Conservation (phyloP, 164 flowering plant genomes). For the Chloranthus sessilifolius region DNA sequence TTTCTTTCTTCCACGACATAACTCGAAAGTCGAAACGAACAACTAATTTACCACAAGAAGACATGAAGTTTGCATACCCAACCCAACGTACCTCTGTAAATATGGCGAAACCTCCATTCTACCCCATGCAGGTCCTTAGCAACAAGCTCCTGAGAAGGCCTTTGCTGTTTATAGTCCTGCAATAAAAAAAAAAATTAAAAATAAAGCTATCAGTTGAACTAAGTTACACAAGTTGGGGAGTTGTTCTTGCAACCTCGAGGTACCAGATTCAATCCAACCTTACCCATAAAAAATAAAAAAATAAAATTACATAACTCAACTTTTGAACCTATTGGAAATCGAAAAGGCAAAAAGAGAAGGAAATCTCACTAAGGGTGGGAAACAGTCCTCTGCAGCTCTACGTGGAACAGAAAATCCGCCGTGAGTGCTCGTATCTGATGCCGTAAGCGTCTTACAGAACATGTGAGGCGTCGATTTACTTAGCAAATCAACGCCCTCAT, state of each 20-base stretch:
- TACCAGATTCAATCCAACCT: neutral
- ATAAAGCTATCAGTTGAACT: neutral
- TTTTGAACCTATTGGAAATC: neutral
- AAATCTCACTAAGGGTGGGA: slow-evolving; percentile 68
- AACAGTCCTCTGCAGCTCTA: slow-evolving; percentile 97
- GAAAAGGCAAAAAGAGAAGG: neutral
- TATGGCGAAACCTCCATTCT: slow-evolving; percentile 96
- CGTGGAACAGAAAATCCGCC: slow-evolving; percentile 99
- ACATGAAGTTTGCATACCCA: too few species aligned
- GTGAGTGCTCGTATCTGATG: slow-evolving; percentile 97
- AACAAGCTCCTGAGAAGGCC: slow-evolving; percentile 91
- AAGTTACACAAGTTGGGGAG: neutral
- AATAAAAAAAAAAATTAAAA: neutral
- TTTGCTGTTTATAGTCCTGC: slow-evolving; percentile 82
- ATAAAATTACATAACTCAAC: neutral
- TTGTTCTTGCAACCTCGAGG: neutral
- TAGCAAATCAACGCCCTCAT: slow-evolving; percentile 38
- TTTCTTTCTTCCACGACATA: too few species aligned
- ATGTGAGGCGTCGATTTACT: slow-evolving; percentile 80
- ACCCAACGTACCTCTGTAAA: slow-evolving; percentile 95
- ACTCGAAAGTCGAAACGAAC: too few species aligned
- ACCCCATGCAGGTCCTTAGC: slow-evolving; percentile 93
- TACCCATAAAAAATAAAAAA: neutral
- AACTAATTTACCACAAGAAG: too few species aligned
- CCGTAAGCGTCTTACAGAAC: slow-evolving; percentile 97